Conservation (phyloP, 129 eudicot genomes). For the Helianthus tuberosus region DNA sequence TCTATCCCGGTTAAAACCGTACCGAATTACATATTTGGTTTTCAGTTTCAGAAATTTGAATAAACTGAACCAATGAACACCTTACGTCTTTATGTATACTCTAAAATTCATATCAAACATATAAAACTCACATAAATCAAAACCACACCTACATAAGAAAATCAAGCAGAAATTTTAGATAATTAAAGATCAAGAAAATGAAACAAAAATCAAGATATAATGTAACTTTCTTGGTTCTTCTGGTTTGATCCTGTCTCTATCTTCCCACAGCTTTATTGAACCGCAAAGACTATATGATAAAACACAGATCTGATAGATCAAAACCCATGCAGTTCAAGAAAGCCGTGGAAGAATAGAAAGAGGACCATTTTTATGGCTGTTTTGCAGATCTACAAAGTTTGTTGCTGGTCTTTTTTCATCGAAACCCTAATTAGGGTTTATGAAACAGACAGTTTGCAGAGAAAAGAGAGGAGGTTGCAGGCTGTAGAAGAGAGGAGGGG, state of each 20-base stretch:
- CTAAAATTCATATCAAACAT: neutral
- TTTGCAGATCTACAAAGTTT: conserved; percentile 1
- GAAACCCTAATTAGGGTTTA: conserved; percentile 62
- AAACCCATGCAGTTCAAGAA: conserved; percentile 92
- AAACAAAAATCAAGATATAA: neutral
- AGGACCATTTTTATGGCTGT: conserved; percentile 45
- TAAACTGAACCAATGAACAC: too few relatives aligned
- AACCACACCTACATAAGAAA: neutral
- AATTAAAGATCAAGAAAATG: neutral
- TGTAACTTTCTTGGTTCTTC: neutral
- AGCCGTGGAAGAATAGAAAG: conserved; percentile 96
- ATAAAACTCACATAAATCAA: neutral
- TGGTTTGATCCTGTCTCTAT: conserved; percentile 53
- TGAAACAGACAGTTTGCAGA: neutral
- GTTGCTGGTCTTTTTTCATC: neutral
- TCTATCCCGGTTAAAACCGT: too few relatives aligned
- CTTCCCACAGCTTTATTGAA: conserved; percentile 99
- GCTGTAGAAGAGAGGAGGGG: conserved; percentile 32
- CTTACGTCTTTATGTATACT: neutral
- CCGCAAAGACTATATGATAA: conserved; percentile 43
- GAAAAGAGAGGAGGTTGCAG: conserved; percentile 34
- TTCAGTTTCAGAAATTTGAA: neutral
- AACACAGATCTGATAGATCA: conserved; percentile 22
- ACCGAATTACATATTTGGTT: too few relatives aligned
- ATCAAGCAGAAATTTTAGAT: neutral